Conservation (phyloP, 1,284 basidiomycete species). For the Ganoderma meredithae region DNA sequence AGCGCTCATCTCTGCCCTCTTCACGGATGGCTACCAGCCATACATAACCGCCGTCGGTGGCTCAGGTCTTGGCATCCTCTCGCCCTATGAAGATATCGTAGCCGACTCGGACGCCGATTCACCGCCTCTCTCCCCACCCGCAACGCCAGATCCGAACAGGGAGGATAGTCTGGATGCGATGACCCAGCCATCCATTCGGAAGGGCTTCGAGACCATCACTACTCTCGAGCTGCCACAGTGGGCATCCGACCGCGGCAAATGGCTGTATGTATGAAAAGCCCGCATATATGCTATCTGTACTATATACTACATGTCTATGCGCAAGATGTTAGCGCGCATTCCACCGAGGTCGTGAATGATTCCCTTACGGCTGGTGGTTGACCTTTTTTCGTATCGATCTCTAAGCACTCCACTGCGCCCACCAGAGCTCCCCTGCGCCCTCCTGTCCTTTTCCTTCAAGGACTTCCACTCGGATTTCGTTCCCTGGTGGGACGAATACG, state of each 20-base stretch:
- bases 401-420: conserved; percentile 30
- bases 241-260: conserved; percentile 31
- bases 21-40: conserved; percentile 77
- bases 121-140: conserved; percentile 57
- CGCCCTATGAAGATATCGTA: conserved; percentile 56
- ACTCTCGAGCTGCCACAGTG: conserved; percentile 25
- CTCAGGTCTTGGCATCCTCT: conserved; percentile 87
- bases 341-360: background rate
- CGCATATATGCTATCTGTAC: background rate
- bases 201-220: conserved; percentile 27
- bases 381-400: background rate
- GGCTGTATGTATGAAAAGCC: conserved; percentile 29
- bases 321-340: background rate
- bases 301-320: conserved; percentile 3
- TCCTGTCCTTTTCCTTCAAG: conserved; percentile 40
- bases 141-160: conserved; percentile 44
- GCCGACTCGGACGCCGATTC: conserved; percentile 23
- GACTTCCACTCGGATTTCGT: conserved; percentile 57
- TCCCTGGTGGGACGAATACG: conserved; percentile 80
- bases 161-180: conserved; percentile 11
- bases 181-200: conserved; percentile 24
- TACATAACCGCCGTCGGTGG: conserved; percentile 95
- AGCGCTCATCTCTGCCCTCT: conserved; percentile 66
- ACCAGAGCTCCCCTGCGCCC: conserved; percentile 46
- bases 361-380: background rate